Base-by-base conservation (phyloP, 2,329 filamentous ascomycete genomes). In the Paraphoma chrysanthemicola region DNA sequence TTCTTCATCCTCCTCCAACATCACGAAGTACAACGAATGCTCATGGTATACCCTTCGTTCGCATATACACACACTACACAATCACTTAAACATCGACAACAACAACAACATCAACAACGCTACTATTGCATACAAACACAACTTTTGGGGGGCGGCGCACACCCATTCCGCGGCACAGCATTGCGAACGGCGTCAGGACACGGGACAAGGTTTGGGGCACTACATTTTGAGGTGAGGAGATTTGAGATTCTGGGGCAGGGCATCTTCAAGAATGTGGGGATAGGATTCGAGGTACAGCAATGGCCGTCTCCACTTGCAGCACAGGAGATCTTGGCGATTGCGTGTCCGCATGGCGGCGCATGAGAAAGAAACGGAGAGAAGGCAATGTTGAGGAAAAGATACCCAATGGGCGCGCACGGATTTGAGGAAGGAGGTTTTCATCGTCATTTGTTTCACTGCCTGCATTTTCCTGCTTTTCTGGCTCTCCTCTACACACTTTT, bases 1-100 rank as follows among this genome's bases (percentile, higher is more conserved):
- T 51, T 31, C 33, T 52, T 52, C 30, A 28, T 44, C 28, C 30
- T 31, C 56, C 47, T 62, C 64, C 49, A 58, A 57, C 53, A 63
- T 68, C 53, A 74, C 68, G 69, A 73, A 64, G 57, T 65, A 68
- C 64, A 57, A 71, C 66, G 64, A 70, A 64, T 63, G 56, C 54
- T 53, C 47, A 71, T 64, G 66, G 67, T 57, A 63, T 67, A 65
- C 66, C 52, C 56, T 71, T 71, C 62, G 11, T 38, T 65, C 65
- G 23, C 54, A 52, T 64, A 54, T 56, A 53, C 63, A 63, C 51
- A 36, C 33, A 14, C 33, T 10, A 10, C 7, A 36, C 33, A 36
- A 36, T 63, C 67, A 47, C 58, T 68, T 41, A 48, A 49, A 53
- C 23, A 23, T 23, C 23, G 23, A 23, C 23, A 23, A 56, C 51